A percentile compares a stretch with the other conserved stretches of the same genome.
Evolutionary conservation across 2,329 filamentous ascomycete species (phyloP).

Genomic region (Septoria petroselini): DNA sequence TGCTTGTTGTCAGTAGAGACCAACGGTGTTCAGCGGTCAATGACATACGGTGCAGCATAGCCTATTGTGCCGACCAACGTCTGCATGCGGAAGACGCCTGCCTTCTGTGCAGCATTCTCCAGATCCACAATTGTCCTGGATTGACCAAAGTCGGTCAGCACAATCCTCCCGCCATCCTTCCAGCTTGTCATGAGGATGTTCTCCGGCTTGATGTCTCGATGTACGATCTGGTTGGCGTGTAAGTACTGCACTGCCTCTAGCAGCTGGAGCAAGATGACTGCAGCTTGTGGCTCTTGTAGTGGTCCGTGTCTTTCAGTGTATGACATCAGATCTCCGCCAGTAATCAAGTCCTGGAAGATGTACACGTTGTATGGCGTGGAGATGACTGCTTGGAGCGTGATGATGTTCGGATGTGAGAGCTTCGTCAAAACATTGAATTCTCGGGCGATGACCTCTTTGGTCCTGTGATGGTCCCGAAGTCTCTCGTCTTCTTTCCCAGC

Average conservation of each 20-base stretch:
- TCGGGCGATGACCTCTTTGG: slow-evolving; percentile 25
- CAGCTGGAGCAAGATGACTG: slow-evolving; percentile 55
- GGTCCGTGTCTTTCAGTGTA: slow-evolving; percentile 52
- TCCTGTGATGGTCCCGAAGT: neutral
- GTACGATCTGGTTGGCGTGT: slow-evolving; percentile 55
- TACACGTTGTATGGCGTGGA: slow-evolving; percentile 54
- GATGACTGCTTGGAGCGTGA: slow-evolving; percentile 56
- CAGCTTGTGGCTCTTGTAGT: slow-evolving; percentile 51
- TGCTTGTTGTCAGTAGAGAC: slow-evolving; percentile 20
- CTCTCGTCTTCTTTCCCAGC: slow-evolving; percentile 25
- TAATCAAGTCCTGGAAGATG: slow-evolving; percentile 59
- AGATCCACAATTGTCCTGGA: slow-evolving; percentile 43
- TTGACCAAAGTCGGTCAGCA: slow-evolving; percentile 61
- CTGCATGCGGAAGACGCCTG: slow-evolving; percentile 48
- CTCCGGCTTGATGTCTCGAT: slow-evolving; percentile 63
- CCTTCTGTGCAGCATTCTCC: slow-evolving; percentile 27
- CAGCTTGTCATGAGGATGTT: slow-evolving; percentile 60
- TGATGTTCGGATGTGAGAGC: slow-evolving; percentile 60
- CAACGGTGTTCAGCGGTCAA: neutral
- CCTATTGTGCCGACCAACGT: slow-evolving; percentile 55
- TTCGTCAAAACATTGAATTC: slow-evolving; percentile 51
- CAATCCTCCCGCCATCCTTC: slow-evolving; percentile 50
- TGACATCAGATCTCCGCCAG: slow-evolving; percentile 60
- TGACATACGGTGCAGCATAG: slow-evolving; percentile 58
- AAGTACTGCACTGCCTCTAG: slow-evolving; percentile 58